phyloP scores from a whole-genome alignment of 2,329 filamentous ascomycete species.

The Botrytis tulipae region DNA sequence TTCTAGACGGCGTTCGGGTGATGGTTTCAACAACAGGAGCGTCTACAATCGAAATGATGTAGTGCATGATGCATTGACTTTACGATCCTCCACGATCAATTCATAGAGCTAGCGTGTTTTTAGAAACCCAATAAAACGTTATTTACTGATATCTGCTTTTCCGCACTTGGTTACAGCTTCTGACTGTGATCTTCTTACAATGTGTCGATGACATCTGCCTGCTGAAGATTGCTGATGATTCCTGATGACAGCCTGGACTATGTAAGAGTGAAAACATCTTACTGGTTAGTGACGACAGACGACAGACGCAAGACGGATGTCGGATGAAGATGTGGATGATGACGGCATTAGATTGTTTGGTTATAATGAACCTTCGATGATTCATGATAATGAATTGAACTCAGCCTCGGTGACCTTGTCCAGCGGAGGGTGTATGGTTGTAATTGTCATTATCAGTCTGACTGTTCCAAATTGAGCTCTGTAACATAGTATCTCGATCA shows the following conservation, averaged over 20 bases:
- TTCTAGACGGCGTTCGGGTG: slow-evolving; percentile 47
- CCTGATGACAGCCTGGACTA: background rate
- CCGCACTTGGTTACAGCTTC: slow-evolving; percentile 14
- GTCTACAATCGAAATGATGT: slow-evolving; percentile 36
- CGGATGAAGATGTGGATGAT: slow-evolving; percentile 24
- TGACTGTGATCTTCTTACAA: slow-evolving; percentile 15
- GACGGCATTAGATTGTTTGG: background rate
- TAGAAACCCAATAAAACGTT: slow-evolving; percentile 30
- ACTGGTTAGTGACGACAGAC: background rate
- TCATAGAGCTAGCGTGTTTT: slow-evolving; percentile 32
- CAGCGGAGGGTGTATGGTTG: slow-evolving; percentile 48
- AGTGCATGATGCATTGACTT: slow-evolving; percentile 31
- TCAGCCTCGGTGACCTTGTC: slow-evolving; percentile 40
- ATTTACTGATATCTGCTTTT: slow-evolving; percentile 1
- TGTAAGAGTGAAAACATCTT: slow-evolving; percentile 8
- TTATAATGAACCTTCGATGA: slow-evolving; percentile 2
- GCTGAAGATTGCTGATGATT: background rate
- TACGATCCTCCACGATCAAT: slow-evolving; percentile 41
- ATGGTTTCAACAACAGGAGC: slow-evolving; percentile 56
- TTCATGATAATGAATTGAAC: background rate
- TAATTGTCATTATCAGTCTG: slow-evolving; percentile 36
- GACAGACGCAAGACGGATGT: background rate
- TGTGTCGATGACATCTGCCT: slow-evolving; percentile 3
- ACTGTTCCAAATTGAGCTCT: slow-evolving; percentile 36
- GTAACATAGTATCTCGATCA: slow-evolving; percentile 35